phyloP scores from a whole-genome alignment of 805 yeast species.

The Zygotorulaspora sp. region DNA sequence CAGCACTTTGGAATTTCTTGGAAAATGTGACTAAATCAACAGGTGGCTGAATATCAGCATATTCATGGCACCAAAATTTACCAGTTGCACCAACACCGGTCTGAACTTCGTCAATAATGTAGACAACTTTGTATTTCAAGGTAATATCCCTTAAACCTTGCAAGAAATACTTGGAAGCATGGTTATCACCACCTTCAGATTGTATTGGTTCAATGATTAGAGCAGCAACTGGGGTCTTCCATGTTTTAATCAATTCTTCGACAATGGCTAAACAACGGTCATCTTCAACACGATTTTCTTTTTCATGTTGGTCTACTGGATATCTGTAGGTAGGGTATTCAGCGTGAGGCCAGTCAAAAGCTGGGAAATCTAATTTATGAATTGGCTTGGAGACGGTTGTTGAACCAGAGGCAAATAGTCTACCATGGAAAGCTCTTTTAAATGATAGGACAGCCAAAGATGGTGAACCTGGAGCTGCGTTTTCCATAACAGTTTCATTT shows the following conservation, averaged over 20 bases:
- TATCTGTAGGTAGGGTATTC: constrained; percentile 81
- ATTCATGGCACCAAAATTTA: constrained; percentile 69
- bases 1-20: constrained; percentile 70
- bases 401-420: constrained; percentile 87
- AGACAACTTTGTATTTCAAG: constrained; percentile 49
- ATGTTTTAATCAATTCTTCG: constrained; percentile 60
- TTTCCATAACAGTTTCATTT: constrained; percentile 67
- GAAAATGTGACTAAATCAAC: constrained; percentile 70
- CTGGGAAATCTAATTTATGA: constrained; percentile 88
- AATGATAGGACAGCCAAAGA: constrained; percentile 81
- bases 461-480: constrained; percentile 84
- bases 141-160: constrained; percentile 61
- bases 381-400: constrained; percentile 92
- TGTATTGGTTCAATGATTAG: constrained; percentile 84
- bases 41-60: constrained; percentile 55
- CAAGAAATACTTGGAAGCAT: constrained; percentile 56
- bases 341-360: constrained; percentile 96
- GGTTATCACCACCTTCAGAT: constrained; percentile 76
- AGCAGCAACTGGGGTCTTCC: constrained; percentile 82
- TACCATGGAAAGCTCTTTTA: constrained; percentile 89
- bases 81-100: constrained; percentile 75
- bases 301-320: constrained; percentile 67
- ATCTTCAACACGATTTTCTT: constrained; percentile 71
- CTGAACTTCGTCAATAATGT: constrained; percentile 70
- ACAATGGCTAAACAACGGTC: constrained; percentile 72